phyloP scores from a whole-genome alignment of 768 basidiomycete genomes.

The Psilocybe sp. region DNA sequence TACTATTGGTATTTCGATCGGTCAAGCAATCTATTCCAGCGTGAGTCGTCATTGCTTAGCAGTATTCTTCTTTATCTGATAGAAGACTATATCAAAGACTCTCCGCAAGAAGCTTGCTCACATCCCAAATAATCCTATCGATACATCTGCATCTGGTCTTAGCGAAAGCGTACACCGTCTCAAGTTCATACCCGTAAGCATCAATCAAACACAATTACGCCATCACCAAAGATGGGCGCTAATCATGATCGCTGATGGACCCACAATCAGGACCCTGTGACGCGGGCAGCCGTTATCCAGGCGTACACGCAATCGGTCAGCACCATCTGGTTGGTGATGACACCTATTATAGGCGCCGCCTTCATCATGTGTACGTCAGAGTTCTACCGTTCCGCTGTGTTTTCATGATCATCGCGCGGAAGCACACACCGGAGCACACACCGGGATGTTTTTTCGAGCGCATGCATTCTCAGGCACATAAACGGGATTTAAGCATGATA shows the following conservation, averaged over 20 bases:
- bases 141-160: slow-evolving; percentile 38
- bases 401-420: too few species aligned
- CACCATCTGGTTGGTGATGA: slow-evolving; percentile 63
- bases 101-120: slow-evolving; percentile 33
- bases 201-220: not conserved
- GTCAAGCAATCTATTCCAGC: slow-evolving; percentile 67
- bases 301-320: slow-evolving; percentile 64
- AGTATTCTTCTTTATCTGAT: not conserved
- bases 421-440: too few species aligned
- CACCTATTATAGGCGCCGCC: slow-evolving; percentile 51
- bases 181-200: slow-evolving; percentile 41
- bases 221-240: too few species aligned
- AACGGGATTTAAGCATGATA: not conserved
- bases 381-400: too few species aligned
- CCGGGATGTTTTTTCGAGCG: too few species aligned
- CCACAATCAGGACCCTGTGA: slow-evolving; percentile 41
- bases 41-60: slow-evolving; percentile 30
- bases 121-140: slow-evolving; percentile 32
- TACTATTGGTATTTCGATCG: slow-evolving; percentile 73
- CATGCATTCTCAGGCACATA: too few species aligned
- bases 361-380: slow-evolving; percentile 45
- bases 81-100: slow-evolving; percentile 17
- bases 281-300: slow-evolving; percentile 49
- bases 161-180: slow-evolving; percentile 44
- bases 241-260: slow-evolving; percentile 1